A percentile compares a stretch with the other conserved stretches of the same genome.
Conservation (phyloP, 2,329 filamentous ascomycete species). For the Hymenoscyphus albidus region DNA sequence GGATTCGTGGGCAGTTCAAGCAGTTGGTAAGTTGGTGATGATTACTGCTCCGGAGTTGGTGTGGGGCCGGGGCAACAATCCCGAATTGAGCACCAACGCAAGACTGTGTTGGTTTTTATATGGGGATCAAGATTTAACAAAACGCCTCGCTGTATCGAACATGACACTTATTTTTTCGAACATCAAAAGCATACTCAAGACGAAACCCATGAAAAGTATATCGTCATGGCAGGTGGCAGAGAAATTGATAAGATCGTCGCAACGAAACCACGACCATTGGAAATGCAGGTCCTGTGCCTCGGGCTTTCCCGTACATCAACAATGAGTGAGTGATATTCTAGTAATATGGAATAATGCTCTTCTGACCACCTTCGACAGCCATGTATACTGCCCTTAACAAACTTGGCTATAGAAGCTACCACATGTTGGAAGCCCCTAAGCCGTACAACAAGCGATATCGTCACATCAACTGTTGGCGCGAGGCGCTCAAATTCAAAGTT, state of each 20-base stretch:
- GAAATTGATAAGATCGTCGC: background rate
- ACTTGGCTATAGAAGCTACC: constrained; percentile 4
- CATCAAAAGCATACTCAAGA: no score
- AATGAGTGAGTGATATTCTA: background rate
- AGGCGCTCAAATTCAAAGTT: constrained; percentile 1
- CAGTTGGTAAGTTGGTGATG: no score
- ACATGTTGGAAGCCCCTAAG: background rate
- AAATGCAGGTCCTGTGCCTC: constrained; percentile 7
- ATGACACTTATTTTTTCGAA: no score
- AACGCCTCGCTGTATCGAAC: no score
- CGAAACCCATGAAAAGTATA: background rate
- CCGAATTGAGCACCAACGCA: no score
- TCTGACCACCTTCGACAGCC: background rate
- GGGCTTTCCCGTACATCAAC: constrained; percentile 6
- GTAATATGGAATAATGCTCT: background rate
- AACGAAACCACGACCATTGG: background rate
- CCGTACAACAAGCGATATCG: background rate
- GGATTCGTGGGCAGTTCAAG: no score
- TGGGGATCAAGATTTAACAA: no score
- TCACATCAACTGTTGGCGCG: constrained; percentile 6
- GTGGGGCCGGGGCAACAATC: no score
- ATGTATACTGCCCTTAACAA: constrained; percentile 7
- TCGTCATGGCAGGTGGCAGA: background rate
- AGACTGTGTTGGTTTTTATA: no score
- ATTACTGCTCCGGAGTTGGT: no score